A percentile compares a stretch with the other conserved stretches of the same genome.
phyloP scores from a whole-genome alignment of 352 stramenopile species.

The Pythium brachiatum region DNA sequence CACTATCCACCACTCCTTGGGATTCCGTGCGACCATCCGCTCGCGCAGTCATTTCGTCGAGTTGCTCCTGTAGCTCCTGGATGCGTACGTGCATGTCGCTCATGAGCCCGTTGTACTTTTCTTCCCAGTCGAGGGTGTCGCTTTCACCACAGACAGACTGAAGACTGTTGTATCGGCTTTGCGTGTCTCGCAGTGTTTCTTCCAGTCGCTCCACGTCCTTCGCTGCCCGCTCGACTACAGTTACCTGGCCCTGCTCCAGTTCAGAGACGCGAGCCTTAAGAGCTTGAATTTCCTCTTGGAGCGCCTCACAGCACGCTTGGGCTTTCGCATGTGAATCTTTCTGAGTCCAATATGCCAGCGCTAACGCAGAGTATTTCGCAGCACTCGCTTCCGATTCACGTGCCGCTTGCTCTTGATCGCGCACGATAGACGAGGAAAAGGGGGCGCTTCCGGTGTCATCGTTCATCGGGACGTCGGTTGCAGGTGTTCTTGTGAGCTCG shows the following conservation, averaged over 20 bases:
- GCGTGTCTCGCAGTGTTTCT: slow-evolving; percentile 2
- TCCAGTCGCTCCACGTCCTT: not conserved
- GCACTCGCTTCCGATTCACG: not conserved
- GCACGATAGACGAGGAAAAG: no score
- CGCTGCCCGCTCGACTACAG: not conserved
- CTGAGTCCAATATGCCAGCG: slow-evolving; percentile 14
- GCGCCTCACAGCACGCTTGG: not conserved
- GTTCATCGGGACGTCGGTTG: no score
- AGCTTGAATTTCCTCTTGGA: not conserved
- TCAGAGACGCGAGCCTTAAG: not conserved
- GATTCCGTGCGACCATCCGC: slow-evolving; percentile 5
- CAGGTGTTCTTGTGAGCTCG: no score
- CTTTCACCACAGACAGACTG: slow-evolving; percentile 8
- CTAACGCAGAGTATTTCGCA: slow-evolving; percentile 7
- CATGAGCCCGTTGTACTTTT: slow-evolving; percentile 26
- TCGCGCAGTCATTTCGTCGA: slow-evolving; percentile 17
- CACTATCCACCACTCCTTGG: not conserved
- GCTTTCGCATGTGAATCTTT: not conserved
- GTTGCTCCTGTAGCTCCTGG: slow-evolving; percentile 25
- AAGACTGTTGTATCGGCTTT: slow-evolving; percentile 18
- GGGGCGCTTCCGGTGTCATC: no score
- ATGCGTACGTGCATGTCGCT: slow-evolving; percentile 27
- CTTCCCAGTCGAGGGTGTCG: slow-evolving; percentile 20
- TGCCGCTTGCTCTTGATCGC: not conserved
- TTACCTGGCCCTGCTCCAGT: not conserved